phyloP scores from a whole-genome alignment of 768 basidiomycete genomes.

The Galerina sulciceps region DNA sequence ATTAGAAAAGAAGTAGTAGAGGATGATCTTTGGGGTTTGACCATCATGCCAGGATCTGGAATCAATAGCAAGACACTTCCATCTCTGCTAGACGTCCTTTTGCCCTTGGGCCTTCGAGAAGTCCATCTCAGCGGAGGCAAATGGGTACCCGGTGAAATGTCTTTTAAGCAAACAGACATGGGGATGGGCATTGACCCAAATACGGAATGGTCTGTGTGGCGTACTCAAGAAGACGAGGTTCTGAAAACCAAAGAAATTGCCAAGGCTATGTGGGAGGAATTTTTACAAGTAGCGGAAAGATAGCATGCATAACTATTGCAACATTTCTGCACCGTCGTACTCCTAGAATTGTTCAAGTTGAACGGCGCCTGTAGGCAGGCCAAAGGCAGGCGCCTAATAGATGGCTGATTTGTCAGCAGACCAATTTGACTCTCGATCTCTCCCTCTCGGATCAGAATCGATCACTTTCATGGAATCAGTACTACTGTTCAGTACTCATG shows the following conservation, averaged over 20 bases:
- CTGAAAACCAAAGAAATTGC: slow-evolving; percentile 52
- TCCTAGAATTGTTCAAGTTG: background rate
- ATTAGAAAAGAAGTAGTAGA: slow-evolving; percentile 37
- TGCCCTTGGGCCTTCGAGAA: slow-evolving; percentile 64
- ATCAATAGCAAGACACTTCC: slow-evolving; percentile 64
- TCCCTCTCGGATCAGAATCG: too few species aligned
- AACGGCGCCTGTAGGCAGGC: background rate
- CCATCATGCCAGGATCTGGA: slow-evolving; percentile 78
- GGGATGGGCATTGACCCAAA: slow-evolving; percentile 64
- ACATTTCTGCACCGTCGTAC: background rate
- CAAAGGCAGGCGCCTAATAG: background rate
- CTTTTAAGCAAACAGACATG: slow-evolving; percentile 58
- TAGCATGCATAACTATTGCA: background rate
- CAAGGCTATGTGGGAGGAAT: slow-evolving; percentile 38
- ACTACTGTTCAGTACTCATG: too few species aligned
- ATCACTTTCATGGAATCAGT: too few species aligned
- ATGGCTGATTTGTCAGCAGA: too few species aligned
- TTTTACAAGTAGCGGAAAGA: slow-evolving; percentile 9
- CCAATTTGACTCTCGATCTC: too few species aligned
- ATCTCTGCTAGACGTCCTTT: slow-evolving; percentile 49
- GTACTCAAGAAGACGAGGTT: slow-evolving; percentile 57
- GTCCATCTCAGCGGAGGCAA: slow-evolving; percentile 76
- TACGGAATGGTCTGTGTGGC: slow-evolving; percentile 73
- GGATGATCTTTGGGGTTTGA: slow-evolving; percentile 43
- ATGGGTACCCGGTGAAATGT: slow-evolving; percentile 62